Evolutionary conservation across 805 yeast genomes (phyloP).

Genomic region (Yarrowia keelungensis): DNA sequence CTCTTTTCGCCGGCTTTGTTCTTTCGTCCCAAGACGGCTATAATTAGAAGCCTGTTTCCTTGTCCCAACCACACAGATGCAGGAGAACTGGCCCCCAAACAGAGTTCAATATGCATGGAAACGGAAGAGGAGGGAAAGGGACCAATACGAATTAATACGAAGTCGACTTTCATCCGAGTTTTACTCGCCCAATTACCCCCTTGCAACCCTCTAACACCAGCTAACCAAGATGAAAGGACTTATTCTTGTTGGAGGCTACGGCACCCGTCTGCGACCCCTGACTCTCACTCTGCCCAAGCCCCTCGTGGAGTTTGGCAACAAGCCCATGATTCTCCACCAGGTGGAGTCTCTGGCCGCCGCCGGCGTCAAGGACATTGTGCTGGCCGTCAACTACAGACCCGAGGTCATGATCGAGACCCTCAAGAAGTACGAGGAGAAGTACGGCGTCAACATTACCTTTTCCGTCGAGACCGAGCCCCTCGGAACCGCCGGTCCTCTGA

Average conservation of each 20-base stretch:
- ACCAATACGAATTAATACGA: background rate
- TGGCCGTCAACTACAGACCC: conserved; percentile 99
- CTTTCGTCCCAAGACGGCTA: conserved; percentile 27
- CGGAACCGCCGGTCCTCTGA: conserved; percentile 99
- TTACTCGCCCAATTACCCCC: no score
- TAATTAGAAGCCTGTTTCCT: conserved; percentile 22
- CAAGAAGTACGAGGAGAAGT: conserved; percentile 91
- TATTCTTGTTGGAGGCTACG: conserved; percentile 99
- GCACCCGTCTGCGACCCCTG: conserved; percentile 99
- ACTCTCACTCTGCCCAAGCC: conserved; percentile 96
- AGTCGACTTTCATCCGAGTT: background rate
- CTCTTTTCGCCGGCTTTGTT: background rate
- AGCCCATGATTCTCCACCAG: conserved; percentile 99
- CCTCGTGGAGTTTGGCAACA: conserved; percentile 96
- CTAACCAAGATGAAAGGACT: conserved; percentile 78
- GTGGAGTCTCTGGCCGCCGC: conserved; percentile 97
- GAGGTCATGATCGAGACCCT: conserved; percentile 98
- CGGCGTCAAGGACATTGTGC: conserved; percentile 97
- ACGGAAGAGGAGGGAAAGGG: background rate
- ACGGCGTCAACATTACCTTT: conserved; percentile 94
- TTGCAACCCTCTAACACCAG: background rate
- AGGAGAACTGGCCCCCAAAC: background rate
- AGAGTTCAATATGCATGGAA: conserved; percentile 19
- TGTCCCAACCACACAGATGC: conserved; percentile 11
- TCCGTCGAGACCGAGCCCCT: conserved; percentile 99